Base-by-base conservation (phyloP, 768 basidiomycete species). In the Crassisporium funariophilum region DNA sequence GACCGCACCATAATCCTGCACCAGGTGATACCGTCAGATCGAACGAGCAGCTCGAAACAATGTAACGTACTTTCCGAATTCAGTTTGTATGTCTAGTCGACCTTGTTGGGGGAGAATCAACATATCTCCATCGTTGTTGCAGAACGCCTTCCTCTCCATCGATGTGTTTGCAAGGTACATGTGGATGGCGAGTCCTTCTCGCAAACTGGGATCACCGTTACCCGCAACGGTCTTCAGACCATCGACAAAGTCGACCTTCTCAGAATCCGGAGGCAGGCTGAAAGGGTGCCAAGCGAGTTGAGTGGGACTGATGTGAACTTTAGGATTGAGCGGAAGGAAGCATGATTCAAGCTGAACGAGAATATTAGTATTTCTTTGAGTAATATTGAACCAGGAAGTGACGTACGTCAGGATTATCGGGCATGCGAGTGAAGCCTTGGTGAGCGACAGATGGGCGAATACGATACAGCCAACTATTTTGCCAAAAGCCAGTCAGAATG, bases 361-460 rank as follows among this genome's bases (percentile, higher is more conserved):
- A 23, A 9, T 36, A 51, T 19, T 20, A 23, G n/a, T 19, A 24
- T 10, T 19, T 15, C 33, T 21, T 7, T 3, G 21, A 20, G 22
- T n/a, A 15, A 41, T 23, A 33, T 41, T 4, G 21, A 20, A 20
- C 23, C n/a, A 20, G 25, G 6, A 5, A 20, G 16, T 20, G 7
- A 68, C 77, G 23, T 57, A 83, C 82, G 58, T 84, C 79, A 7
- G 76, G 76, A 59, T 83, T 86, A 35, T 77, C 74, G 1, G 76
- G 75, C 5, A 84, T 64, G 23, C 66, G 64, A 10, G 64, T 75
- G 57, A 86, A 84, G 2, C 82, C 82, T 53, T 82, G 68, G 59
- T 85, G 84, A 0, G 82, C 81, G 16, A 86, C 83, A 5, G 82
- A 83, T 4, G 83, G 83, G 21, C 82, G 75, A 49, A 86, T 83